Percentiles rank a stretch among this genome's conserved stretches.
Conservation (phyloP, 257 asterid species). For the Parsonsia alboflavescens region DNA sequence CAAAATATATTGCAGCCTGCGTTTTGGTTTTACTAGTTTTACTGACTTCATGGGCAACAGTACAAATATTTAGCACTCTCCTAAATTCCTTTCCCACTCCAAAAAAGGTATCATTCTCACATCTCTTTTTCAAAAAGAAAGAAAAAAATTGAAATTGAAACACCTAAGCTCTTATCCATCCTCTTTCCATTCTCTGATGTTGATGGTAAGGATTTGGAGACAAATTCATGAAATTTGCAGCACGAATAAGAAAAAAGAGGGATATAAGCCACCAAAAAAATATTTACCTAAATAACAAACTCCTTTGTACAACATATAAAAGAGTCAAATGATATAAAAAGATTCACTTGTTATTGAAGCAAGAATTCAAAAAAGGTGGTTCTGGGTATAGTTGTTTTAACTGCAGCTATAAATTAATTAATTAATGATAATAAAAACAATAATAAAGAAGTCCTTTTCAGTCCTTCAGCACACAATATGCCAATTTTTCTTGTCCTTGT, state of each 20-base stretch:
- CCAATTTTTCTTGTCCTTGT: neutral
- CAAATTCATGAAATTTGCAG: neutral
- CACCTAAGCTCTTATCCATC: neutral
- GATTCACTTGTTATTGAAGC: neutral
- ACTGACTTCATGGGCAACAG: neutral
- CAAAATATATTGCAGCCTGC: neutral
- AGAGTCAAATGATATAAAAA: neutral
- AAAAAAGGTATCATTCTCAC: neutral
- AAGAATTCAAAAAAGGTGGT: neutral
- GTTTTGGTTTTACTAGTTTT: neutral
- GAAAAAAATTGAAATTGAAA: too few species aligned
- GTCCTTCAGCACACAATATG: neutral
- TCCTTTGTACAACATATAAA: neutral
- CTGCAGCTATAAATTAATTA: neutral
- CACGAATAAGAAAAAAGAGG: neutral
- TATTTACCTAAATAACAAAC: neutral
- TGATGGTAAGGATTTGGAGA: neutral
- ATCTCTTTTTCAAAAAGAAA: neutral
- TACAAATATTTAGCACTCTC: neutral
- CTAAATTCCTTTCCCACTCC: neutral
- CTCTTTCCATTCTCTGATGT: neutral
- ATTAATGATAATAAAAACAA: neutral
- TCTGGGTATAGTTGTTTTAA: neutral
- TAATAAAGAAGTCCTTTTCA: neutral
- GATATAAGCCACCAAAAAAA: neutral